A percentile compares a stretch with the other conserved stretches of the same genome.
Conservation (phyloP, 140 eudicot genomes). For the Stevia rebaudiana region DNA sequence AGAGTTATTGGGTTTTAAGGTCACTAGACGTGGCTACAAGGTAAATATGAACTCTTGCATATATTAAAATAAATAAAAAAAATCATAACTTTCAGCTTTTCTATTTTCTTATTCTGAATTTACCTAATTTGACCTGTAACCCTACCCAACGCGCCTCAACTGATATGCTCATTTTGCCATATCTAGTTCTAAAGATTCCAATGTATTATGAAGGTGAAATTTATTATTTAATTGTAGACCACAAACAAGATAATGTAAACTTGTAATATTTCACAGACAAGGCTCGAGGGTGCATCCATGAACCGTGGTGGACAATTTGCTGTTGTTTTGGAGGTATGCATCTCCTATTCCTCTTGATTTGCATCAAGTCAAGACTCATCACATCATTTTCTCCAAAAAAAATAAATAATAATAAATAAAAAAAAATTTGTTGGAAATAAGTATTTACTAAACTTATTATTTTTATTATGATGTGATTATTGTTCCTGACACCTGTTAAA, state of each 20-base stretch:
- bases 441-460: background rate
- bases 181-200: too few relatives aligned
- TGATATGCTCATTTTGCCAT: background rate
- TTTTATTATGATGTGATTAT: background rate
- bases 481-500: background rate
- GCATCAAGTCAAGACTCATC: background rate
- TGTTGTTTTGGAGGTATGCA: conserved; percentile 82
- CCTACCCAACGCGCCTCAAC: background rate
- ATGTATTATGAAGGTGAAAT: background rate
- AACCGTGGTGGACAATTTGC: conserved; percentile 67
- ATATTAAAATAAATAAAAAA: background rate
- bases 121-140: background rate
- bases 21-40: conserved; percentile 72
- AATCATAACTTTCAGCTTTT: background rate
- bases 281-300: conserved; percentile 87
- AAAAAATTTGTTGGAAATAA: conserved; percentile 2
- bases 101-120: background rate
- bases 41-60: conserved; percentile 27
- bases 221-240: background rate
- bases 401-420: too few relatives aligned
- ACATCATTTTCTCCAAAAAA: too few relatives aligned
- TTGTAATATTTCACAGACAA: conserved; percentile 45
- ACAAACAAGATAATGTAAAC: background rate
- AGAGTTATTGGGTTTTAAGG: conserved; percentile 77
- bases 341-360: conserved; percentile 3